Conservation (phyloP, 2,329 filamentous ascomycete species). For the Penicillium concentricum region DNA sequence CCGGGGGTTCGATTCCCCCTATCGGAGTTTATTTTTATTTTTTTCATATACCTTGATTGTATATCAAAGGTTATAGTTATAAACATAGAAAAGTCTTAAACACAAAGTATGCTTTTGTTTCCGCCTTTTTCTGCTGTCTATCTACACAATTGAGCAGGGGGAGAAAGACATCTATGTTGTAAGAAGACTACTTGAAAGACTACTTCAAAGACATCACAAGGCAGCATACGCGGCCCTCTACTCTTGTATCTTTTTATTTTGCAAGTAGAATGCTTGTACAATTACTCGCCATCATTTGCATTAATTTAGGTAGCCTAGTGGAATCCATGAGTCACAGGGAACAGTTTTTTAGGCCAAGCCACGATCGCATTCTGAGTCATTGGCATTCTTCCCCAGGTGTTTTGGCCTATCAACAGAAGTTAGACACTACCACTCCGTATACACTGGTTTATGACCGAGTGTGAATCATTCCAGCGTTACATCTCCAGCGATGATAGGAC, state of each 20-base stretch:
- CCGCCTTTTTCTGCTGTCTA: too few species aligned
- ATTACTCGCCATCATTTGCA: background rate
- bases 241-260: background rate
- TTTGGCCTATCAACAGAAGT: background rate
- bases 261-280: background rate
- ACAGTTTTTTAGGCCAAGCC: background rate
- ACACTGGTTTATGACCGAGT: background rate
- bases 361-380: background rate
- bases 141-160: too few species aligned
- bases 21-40: constrained; percentile 15
- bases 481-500: background rate
- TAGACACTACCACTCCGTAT: too few species aligned
- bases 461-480: background rate
- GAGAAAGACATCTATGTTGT: too few species aligned
- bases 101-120: too few species aligned
- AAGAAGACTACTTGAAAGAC: too few species aligned
- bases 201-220: too few species aligned
- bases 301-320: background rate
- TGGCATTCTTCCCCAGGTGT: background rate
- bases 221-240: too few species aligned
- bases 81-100: too few species aligned
- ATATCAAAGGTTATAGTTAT: too few species aligned
- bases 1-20: constrained; percentile 32
- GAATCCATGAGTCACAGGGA: background rate
- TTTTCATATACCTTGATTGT: too few species aligned